A percentile compares a stretch with the other conserved stretches of the same genome.
These are phyloP conservation scores for Calycina marina DNA, from an alignment of 2,329 filamentous ascomycete genomes.

Conservation along the genomic window DNA sequence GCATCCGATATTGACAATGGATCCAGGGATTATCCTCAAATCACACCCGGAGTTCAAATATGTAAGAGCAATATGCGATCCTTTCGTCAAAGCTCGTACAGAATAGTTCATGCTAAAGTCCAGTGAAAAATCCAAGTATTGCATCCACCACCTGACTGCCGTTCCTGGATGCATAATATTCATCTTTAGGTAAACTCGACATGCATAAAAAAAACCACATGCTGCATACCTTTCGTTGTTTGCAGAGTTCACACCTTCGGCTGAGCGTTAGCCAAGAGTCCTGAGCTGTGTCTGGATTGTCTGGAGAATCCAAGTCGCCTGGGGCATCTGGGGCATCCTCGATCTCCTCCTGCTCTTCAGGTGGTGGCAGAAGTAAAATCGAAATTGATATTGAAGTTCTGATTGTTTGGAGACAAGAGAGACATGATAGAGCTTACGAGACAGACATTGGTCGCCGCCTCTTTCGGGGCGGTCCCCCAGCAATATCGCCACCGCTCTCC, in stretches of 20 bases:
- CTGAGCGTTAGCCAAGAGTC: slow-evolving; percentile 21
- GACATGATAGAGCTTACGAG: slow-evolving; percentile 26
- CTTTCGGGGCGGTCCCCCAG: slow-evolving; percentile 25
- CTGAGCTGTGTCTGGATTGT: slow-evolving; percentile 6
- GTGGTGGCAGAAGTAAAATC: no score
- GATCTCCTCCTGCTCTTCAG: not conserved
- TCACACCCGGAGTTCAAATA: no score
- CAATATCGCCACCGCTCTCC: slow-evolving; percentile 21
- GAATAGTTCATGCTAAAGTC: no score
- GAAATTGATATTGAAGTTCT: slow-evolving; percentile 5
- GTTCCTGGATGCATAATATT: no score
- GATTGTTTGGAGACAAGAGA: slow-evolving; percentile 11
- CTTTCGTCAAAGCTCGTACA: no score
- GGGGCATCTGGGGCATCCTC: not conserved
- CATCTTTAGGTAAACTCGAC: no score
- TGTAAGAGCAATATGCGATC: no score
- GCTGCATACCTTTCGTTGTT: slow-evolving; percentile 59
- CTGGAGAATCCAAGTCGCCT: slow-evolving; percentile 10
- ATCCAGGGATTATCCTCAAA: no score
- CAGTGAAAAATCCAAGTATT: no score
- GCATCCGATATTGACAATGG: no score
- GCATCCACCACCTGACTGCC: no score
- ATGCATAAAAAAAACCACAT: no score
- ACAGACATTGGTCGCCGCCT: slow-evolving; percentile 36
- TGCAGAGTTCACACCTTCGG: slow-evolving; percentile 59